phyloP scores from a whole-genome alignment of 2,329 filamentous ascomycete species.

The Hypoxylon sp. region DNA sequence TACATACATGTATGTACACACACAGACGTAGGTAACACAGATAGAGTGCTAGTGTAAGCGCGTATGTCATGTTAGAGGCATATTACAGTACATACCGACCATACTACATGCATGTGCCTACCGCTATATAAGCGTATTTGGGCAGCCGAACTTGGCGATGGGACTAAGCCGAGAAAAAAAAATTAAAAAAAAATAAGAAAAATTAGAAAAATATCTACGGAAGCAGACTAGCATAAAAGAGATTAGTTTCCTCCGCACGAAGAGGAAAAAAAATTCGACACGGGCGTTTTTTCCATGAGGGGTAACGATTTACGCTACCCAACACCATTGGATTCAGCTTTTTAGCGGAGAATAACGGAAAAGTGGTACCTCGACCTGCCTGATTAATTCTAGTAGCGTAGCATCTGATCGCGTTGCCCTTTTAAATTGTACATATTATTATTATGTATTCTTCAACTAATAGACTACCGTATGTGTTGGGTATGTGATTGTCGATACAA shows the following conservation, averaged over 20 bases:
- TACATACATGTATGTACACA: conserved; percentile 4
- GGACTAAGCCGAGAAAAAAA: conserved; percentile 9
- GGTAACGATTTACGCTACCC: conserved; percentile 34
- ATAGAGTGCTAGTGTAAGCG: conserved; percentile 23
- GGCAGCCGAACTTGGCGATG: conserved; percentile 20
- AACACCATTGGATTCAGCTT: conserved; percentile 1
- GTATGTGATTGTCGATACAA: background rate
- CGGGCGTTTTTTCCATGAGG: conserved; percentile 17
- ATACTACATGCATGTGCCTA: conserved; percentile 2
- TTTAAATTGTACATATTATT: conserved; percentile 11
- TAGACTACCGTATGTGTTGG: too few relatives aligned
- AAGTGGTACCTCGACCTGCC: conserved; percentile 29
- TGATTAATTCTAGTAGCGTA: conserved; percentile 35
- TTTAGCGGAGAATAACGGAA: conserved; percentile 30
- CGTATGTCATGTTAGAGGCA: conserved; percentile 1
- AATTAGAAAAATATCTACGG: background rate
- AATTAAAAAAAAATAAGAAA: background rate
- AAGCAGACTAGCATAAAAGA: conserved; percentile 7
- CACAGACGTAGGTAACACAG: conserved; percentile 8
- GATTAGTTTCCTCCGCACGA: conserved; percentile 34
- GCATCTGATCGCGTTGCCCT: conserved; percentile 23
- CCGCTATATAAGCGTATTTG: background rate
- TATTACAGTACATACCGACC: conserved; percentile 15
- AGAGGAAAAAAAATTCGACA: conserved; percentile 16
- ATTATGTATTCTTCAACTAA: too few relatives aligned